These are phyloP conservation scores for Lasiodiplodia gonubiensis DNA, from an alignment of 2,329 filamentous ascomycete genomes.

Conservation along the genomic window DNA sequence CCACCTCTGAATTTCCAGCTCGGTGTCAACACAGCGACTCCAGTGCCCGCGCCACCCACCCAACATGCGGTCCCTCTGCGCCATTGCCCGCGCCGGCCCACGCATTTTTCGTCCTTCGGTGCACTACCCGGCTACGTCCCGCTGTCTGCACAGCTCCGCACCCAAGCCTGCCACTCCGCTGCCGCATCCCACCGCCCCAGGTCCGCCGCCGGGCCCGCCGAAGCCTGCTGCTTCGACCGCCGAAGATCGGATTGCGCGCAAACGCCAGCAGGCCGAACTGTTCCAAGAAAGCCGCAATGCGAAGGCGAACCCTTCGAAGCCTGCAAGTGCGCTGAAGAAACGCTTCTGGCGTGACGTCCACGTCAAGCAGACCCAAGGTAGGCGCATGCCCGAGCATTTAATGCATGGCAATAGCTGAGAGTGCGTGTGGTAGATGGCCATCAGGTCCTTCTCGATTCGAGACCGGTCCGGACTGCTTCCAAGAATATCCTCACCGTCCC, in stretches of 20 bases:
- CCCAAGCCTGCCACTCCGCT: constrained; percentile 60
- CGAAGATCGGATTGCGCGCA: constrained; percentile 54
- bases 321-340: constrained; percentile 62
- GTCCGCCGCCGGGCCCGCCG: constrained; percentile 65
- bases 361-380: constrained; percentile 68
- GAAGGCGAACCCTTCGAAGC: constrained; percentile 51
- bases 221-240: constrained; percentile 55
- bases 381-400: constrained; percentile 27
- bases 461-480: constrained; percentile 78
- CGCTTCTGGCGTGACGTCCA: constrained; percentile 89
- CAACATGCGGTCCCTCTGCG: constrained; percentile 9
- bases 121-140: constrained; percentile 28
- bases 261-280: constrained; percentile 57
- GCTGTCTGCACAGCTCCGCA: constrained; percentile 51
- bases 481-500: constrained; percentile 77
- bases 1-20: constrained; percentile 10
- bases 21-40: background rate
- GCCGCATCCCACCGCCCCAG: constrained; percentile 62
- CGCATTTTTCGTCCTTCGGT: background rate
- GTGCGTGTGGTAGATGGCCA: constrained; percentile 52
- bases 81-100: constrained; percentile 6
- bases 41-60: constrained; percentile 1
- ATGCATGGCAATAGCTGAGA: background rate
- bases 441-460: constrained; percentile 75
- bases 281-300: constrained; percentile 54